phyloP scores from a whole-genome alignment of 2,329 filamentous ascomycete genomes.

The Grosmannia penicillata region DNA sequence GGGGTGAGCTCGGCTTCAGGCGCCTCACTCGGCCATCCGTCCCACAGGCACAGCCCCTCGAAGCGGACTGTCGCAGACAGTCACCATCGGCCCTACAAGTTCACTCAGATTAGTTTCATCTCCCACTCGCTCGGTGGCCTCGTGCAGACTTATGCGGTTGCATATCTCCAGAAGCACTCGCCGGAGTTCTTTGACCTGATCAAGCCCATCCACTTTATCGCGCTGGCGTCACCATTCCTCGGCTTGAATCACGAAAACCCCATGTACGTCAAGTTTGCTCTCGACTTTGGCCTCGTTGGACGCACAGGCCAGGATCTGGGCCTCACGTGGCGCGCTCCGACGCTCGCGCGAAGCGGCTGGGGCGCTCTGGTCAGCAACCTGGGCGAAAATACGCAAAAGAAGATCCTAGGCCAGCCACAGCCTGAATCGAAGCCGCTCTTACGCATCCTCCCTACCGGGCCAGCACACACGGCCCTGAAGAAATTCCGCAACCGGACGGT shows the following conservation, averaged over 20 bases:
- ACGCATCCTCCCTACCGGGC: slow-evolving; percentile 78
- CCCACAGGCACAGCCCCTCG: slow-evolving; percentile 36
- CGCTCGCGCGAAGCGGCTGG: slow-evolving; percentile 74
- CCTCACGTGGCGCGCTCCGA: slow-evolving; percentile 84
- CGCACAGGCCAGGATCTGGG: slow-evolving; percentile 90
- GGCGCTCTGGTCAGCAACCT: slow-evolving; percentile 73
- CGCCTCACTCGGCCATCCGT: slow-evolving; percentile 11
- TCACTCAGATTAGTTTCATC: slow-evolving; percentile 91
- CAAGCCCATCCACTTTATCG: slow-evolving; percentile 78
- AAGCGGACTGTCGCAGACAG: slow-evolving; percentile 20
- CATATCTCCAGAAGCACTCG: slow-evolving; percentile 93
- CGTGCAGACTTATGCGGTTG: slow-evolving; percentile 85
- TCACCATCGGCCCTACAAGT: slow-evolving; percentile 54
- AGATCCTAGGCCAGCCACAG: slow-evolving; percentile 41
- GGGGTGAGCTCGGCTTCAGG: not conserved
- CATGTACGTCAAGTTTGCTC: slow-evolving; percentile 88
- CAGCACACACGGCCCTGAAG: slow-evolving; percentile 72
- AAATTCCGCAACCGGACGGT: slow-evolving; percentile 84
- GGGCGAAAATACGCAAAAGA: slow-evolving; percentile 50
- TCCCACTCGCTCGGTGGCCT: slow-evolving; percentile 83
- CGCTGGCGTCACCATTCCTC: slow-evolving; percentile 73
- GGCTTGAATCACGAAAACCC: slow-evolving; percentile 96
- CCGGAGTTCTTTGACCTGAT: slow-evolving; percentile 81
- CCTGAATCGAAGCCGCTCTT: slow-evolving; percentile 79
- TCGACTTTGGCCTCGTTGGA: slow-evolving; percentile 94